Evolutionary conservation across 768 basidiomycete genomes (phyloP), one percentile per base, ranked within the genome.

Genomic region (Hebeloma cylindrosporum): DNA sequence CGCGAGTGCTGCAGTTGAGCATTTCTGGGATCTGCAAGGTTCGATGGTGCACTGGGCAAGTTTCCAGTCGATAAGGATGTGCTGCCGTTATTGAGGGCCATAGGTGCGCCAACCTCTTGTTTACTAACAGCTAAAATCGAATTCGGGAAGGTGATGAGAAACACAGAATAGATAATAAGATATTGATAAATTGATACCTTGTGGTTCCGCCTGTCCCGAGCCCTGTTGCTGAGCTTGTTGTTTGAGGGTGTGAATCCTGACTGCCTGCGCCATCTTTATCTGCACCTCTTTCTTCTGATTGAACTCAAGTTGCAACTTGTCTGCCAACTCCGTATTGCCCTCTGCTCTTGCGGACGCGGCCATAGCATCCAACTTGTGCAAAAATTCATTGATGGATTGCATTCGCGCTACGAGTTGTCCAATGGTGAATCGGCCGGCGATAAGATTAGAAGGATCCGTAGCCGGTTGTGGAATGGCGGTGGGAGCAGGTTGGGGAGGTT

Each of bases 381-480:
- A 16, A 22, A 30, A 7, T 0, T 31, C 29, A 2, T 4, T 11
- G 9, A 18, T 27, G n/a, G 23, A n/a, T 10, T 22, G 36, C 13
- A 37, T 16, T 5, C 36, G 35, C 5, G 28, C 16, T 13, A 45
- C 17, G 4, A 45, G 38, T 17, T 23, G 17, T 16, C n/a, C n/a
- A n/a, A n/a, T n/a, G n/a, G n/a, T n/a, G n/a, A n/a, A n/a, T n/a
- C 50, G 62, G 47, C 29, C 62, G 65, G 21, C 52, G 44, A 23
- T 56, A 40, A 1, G 45, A 39, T n/a, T 11, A 18, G 49, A 20
- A 4, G 36, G 8, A 28, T 38, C 45, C 7, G 45, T 16, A 22
- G 43, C 32, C 16, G 48, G 27, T 43, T 44, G 40, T 8, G 50
- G 48, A 14, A 48, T 18, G 35, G 51, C 39, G 25, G 62, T 43